Conservation (phyloP, 441 rosid genomes). For the Bocquillonia castaneifolia region DNA sequence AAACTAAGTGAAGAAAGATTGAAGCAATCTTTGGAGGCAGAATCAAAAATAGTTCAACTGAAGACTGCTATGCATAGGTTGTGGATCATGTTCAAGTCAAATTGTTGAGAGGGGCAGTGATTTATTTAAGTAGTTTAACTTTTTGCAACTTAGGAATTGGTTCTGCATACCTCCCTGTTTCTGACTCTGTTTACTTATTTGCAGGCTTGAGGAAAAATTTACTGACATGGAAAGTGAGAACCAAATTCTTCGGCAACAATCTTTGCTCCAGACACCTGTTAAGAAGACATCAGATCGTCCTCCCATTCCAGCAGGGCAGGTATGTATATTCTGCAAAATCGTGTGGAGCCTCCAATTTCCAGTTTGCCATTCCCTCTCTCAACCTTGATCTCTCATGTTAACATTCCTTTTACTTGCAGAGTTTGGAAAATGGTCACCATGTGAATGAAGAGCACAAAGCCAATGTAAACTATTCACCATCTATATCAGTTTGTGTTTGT, state of each 20-base stretch:
- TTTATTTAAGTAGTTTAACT: conserved; percentile 2
- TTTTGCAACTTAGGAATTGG: neutral
- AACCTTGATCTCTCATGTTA: conserved; percentile 13
- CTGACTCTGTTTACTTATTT: conserved; percentile 11
- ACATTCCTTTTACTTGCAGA: conserved; percentile 42
- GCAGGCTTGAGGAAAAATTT: conserved; percentile 88
- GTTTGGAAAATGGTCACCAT: conserved; percentile 76
- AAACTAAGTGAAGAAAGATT: conserved; percentile 82
- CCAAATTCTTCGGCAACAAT: conserved; percentile 69
- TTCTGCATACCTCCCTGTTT: neutral
- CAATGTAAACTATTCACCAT: conserved; percentile 42
- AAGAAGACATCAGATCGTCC: conserved; percentile 55
- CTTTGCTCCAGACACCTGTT: conserved; percentile 48
- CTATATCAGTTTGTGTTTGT: conserved; percentile 4
- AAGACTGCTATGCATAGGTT: conserved; percentile 91
- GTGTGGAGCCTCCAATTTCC: conserved; percentile 5
- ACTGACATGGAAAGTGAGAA: conserved; percentile 85
- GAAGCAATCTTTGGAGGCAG: conserved; percentile 89
- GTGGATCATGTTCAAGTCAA: conserved; percentile 14
- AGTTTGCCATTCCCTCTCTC: conserved; percentile 7
- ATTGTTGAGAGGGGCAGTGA: neutral
- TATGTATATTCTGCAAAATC: conserved; percentile 26
- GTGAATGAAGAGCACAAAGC: conserved; percentile 46
- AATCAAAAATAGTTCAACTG: conserved; percentile 73
- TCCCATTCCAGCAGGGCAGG: conserved; percentile 47